These are phyloP conservation scores for Fomitopsis betulina DNA, from an alignment of 1,284 basidiomycete genomes.

Conservation along the genomic window DNA sequence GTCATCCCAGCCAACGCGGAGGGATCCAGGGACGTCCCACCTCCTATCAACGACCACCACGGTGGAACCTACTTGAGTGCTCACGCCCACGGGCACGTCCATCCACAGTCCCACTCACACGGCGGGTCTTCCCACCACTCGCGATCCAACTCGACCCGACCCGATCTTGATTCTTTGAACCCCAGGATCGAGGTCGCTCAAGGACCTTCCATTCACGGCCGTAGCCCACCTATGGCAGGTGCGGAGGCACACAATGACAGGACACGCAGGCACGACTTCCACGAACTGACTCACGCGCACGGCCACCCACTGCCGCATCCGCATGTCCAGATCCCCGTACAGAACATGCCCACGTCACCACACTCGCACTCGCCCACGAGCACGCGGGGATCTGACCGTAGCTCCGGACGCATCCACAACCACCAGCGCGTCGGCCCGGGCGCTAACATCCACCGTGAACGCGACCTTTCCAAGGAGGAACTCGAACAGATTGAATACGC, in stretches of 20 bases:
- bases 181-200: constrained; percentile 22
- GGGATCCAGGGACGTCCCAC: constrained; percentile 32
- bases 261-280: constrained; percentile 18
- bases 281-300: constrained; percentile 18
- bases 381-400: constrained; percentile 13
- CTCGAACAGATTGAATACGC: constrained; percentile 39
- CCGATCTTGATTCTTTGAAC: constrained; percentile 19
- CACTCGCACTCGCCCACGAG: constrained; percentile 20
- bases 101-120: constrained; percentile 35
- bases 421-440: constrained; percentile 67
- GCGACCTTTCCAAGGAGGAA: constrained; percentile 42
- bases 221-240: constrained; percentile 22
- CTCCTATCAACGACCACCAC: constrained; percentile 26
- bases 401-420: constrained; percentile 40
- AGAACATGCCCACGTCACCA: constrained; percentile 20
- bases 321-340: constrained; percentile 20
- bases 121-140: constrained; percentile 38
- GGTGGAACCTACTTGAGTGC: constrained; percentile 37
- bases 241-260: constrained; percentile 15
- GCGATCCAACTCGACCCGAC: constrained; percentile 23
- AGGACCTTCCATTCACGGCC: constrained; percentile 19
- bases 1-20: constrained; percentile 20
- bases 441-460: constrained; percentile 43
- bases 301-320: constrained; percentile 18
- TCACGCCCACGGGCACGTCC: constrained; percentile 29